These are phyloP conservation scores for Neonectria neomacrospora DNA, from an alignment of 2,329 filamentous ascomycete genomes.

Conservation along the genomic window DNA sequence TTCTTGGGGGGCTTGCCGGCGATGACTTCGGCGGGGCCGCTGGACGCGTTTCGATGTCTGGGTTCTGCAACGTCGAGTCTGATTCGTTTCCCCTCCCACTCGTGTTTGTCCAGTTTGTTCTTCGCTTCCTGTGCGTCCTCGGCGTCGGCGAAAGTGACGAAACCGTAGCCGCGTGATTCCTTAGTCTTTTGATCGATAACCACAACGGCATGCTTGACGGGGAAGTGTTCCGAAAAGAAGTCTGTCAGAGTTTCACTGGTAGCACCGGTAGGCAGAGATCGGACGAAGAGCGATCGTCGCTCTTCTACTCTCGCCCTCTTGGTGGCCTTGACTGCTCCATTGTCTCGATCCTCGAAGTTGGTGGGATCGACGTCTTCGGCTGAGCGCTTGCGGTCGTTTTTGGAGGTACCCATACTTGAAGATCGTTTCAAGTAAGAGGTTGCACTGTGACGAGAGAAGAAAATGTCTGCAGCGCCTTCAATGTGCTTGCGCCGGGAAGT, in stretches of 20 bases:
- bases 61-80: slow-evolving; percentile 89
- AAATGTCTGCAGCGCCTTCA: slow-evolving; percentile 23
- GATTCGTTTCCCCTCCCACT: slow-evolving; percentile 83
- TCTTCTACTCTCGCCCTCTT: slow-evolving; percentile 71
- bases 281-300: slow-evolving; percentile 85
- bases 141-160: slow-evolving; percentile 94
- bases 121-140: slow-evolving; percentile 88
- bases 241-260: slow-evolving; percentile 87
- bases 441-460: slow-evolving; percentile 10
- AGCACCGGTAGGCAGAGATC: slow-evolving; percentile 80
- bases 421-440: background rate
- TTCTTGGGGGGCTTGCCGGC: slow-evolving; percentile 66
- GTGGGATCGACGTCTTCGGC: slow-evolving; percentile 47
- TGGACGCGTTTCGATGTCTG: slow-evolving; percentile 73
- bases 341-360: slow-evolving; percentile 48
- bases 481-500: slow-evolving; percentile 24
- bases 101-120: slow-evolving; percentile 81
- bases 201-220: slow-evolving; percentile 95
- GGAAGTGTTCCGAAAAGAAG: slow-evolving; percentile 93
- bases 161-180: slow-evolving; percentile 90
- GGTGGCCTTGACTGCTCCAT: slow-evolving; percentile 47
- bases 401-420: slow-evolving; percentile 44
- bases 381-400: slow-evolving; percentile 51
- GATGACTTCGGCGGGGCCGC: slow-evolving; percentile 52
- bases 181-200: slow-evolving; percentile 89